Evolutionary conservation across 2,329 filamentous ascomycete species (phyloP), one percentile per base, ranked within the genome.

Genomic region (Ophiocordyceps sinensis): DNA sequence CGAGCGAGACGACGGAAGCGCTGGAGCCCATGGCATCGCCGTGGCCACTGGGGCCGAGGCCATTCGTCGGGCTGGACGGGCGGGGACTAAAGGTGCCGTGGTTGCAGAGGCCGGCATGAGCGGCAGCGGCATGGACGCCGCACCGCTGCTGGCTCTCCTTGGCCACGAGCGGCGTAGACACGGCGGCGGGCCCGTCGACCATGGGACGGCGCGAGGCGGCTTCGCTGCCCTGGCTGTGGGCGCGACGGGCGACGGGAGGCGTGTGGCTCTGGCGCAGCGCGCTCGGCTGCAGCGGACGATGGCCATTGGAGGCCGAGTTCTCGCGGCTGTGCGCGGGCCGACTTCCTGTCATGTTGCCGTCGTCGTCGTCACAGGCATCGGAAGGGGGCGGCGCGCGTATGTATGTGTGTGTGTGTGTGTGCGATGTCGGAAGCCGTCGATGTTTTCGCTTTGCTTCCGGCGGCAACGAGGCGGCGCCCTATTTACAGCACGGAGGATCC

Each of bases 31-130:
- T 37, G 35, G 15, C 36, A n/a, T 12, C 36, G 13, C 19, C 36
- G n/a, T 28, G 8, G 36, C 21, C 23, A 5, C 15, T 15, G 19
- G 19, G 19, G 26, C 19, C 26, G n/a, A 56, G 55, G 36, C 59
- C 64, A 29, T 57, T 52, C 9, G 58, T 49, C 4, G 70, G 67
- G 39, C 71, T 75, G 37, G 62, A 63, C 1, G 81, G 71, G 31
- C 77, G 66, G 1, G 83, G 80, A 36, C 83, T 86, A 53, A 88
- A 85, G 14, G 82, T 83, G 50, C 84, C 85, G 62, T 91, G 82
- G 51, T 73, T 70, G 64, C 79, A 85, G 41, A 59, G 56, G 17
- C 67, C 70, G 10, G 66, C 59, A 47, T 72, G 67, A 5, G 58
- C 60, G 28, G 53, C 50, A 5, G 58, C 60, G 28, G 53, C 50